Base-by-base conservation (phyloP, 495 filamentous ascomycete species). In the Xylaria nigripes region DNA sequence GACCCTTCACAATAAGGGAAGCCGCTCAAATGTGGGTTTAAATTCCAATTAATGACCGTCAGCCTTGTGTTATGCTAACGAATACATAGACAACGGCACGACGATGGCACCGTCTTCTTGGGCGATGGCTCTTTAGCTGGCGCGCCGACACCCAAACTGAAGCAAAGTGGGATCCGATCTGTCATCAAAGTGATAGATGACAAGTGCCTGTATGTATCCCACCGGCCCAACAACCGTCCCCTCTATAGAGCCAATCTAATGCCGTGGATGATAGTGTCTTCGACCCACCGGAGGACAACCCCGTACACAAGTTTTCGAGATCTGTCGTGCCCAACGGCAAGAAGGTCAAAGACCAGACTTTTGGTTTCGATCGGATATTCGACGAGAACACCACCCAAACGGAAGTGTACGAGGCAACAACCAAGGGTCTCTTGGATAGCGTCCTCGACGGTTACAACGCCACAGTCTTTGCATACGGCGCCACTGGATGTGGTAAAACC, bases 381-480 rank as follows among this genome's bases (percentile, higher is more conserved):
- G 93, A 99, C 76, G 91, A 99, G 49, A 96, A 89, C 64, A 86
- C 89, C 42, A 84, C 86, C 0, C 93, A 99, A 59, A 86, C 80
- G 50, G 94, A 99, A 68, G 87, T 99, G 0, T 99, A 97, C 76
- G 92, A 97, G 69, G 81, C 89, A 4, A 99, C 93, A 6, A 95
- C 94, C 5, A 87, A 85, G 64, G 79, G 72, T 56, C 78, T 99
- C 23, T 78, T 99, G 66, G 93, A 97, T 66, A 96, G 85, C 68
- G 91, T 99, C 48, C 76, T 97, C 48, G 91, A 97, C 56, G 93
- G 93, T 45, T 99, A 96, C 74, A 99, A 99, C 76, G 93, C 94
- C 41, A 99, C 93, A 0, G 93, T 99, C 0, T 99, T 97, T 68
- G 93, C 93, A 24, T 99, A 99, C 70, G 93, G 93, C 59, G 93